phyloP scores from a whole-genome alignment of 2,329 filamentous ascomycete genomes.

The Colletotrichum melonis region DNA sequence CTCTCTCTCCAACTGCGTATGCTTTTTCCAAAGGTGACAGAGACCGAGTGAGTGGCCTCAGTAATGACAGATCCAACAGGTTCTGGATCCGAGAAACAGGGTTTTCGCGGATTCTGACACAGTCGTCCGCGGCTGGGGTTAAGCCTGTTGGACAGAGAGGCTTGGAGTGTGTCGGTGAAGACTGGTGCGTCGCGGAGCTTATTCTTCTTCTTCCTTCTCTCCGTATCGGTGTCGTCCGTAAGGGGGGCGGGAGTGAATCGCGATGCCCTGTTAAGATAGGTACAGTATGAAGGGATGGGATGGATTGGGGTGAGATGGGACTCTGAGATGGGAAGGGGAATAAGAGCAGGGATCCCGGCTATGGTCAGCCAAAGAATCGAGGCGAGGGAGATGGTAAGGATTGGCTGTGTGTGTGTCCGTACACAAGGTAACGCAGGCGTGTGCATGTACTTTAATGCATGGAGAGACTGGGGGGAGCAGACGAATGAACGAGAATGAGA shows the following conservation, averaged over 20 bases:
- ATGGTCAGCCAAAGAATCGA: neutral
- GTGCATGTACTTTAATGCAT: slow-evolving; percentile 22
- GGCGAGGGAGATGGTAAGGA: neutral
- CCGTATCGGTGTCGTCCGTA: neutral
- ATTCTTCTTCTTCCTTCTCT: slow-evolving; percentile 2
- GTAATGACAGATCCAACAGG: slow-evolving; percentile 16
- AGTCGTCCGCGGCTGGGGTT: slow-evolving; percentile 8
- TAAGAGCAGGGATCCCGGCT: slow-evolving; percentile 19
- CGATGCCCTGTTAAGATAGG: neutral
- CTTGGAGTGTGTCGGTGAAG: slow-evolving; percentile 9
- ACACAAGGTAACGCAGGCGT: slow-evolving; percentile 10
- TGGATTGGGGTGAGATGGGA: neutral
- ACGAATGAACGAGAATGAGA: neutral
- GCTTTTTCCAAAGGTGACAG: neutral
- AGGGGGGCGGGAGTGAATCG: slow-evolving; percentile 2
- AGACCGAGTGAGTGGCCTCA: neutral
- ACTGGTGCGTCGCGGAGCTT: neutral
- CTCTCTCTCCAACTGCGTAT: neutral
- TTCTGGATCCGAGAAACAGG: slow-evolving; percentile 4
- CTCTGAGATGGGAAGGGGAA: neutral
- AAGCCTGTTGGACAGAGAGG: slow-evolving; percentile 9
- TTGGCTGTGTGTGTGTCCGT: neutral
- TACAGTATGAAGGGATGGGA: slow-evolving; percentile 3
- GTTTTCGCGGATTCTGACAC: slow-evolving; percentile 15
- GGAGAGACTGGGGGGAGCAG: neutral